Evolutionary conservation across 2,329 filamentous ascomycete genomes (phyloP).

Genomic region (Alternaria triticina): DNA sequence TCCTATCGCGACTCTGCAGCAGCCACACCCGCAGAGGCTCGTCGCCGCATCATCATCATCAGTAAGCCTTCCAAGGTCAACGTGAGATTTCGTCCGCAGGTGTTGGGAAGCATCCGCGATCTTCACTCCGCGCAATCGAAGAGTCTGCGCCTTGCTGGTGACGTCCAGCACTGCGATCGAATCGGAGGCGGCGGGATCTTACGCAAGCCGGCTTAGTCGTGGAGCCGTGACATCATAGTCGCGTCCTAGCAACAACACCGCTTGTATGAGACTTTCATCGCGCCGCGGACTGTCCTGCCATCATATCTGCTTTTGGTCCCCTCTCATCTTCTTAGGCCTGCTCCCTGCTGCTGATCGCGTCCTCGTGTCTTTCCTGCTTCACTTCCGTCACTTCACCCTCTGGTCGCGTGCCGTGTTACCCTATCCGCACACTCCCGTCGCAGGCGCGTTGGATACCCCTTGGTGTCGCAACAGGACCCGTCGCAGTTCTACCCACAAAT

Average conservation of each 20-base stretch:
- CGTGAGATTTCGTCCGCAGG: not conserved
- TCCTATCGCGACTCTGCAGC: slow-evolving; percentile 1
- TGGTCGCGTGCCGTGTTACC: slow-evolving; percentile 7
- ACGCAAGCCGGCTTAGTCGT: slow-evolving; percentile 9
- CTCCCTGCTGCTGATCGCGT: slow-evolving; percentile 1
- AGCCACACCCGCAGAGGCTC: slow-evolving; percentile 4
- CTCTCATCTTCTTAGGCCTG: slow-evolving; percentile 4
- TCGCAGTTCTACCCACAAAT: not conserved
- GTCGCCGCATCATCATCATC: slow-evolving; percentile 2
- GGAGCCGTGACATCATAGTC: slow-evolving; percentile 19
- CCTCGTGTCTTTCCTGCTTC: not conserved
- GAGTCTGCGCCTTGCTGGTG: slow-evolving; percentile 8
- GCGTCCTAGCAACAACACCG: slow-evolving; percentile 10
- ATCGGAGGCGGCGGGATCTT: slow-evolving; percentile 12
- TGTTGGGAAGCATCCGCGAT: not conserved
- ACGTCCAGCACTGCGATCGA: slow-evolving; percentile 11
- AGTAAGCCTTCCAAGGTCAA: not conserved
- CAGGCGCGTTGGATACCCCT: not conserved
- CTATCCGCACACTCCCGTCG: slow-evolving; percentile 8
- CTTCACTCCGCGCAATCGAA: not conserved
- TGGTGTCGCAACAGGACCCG: not conserved
- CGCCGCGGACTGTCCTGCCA: not conserved
- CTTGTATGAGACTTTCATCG: slow-evolving; percentile 11
- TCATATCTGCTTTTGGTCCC: slow-evolving; percentile 4
- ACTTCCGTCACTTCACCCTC: not conserved